These are phyloP conservation scores for Pichia inconspicua DNA, from an alignment of 1,139 yeast genomes.

Conservation along the genomic window DNA sequence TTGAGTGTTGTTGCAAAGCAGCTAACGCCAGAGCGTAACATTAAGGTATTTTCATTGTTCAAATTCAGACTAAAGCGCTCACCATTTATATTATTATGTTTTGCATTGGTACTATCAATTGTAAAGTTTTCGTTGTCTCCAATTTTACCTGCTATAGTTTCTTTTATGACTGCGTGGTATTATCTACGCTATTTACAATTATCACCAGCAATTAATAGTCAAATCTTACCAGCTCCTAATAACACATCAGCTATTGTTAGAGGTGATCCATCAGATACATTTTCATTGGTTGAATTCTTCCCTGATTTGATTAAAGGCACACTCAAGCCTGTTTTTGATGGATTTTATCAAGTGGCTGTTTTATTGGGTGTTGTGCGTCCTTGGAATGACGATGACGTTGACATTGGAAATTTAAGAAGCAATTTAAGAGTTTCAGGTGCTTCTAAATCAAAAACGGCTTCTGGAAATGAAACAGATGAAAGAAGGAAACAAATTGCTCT, in stretches of 20 bases:
- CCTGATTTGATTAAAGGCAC: conserved; percentile 51
- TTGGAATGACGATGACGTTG: conserved; percentile 63
- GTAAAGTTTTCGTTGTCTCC: conserved; percentile 40
- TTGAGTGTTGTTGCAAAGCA: conserved; percentile 84
- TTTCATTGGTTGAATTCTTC: conserved; percentile 75
- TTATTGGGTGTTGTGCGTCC: conserved; percentile 53
- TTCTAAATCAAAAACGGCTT: neutral
- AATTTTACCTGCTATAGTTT: conserved; percentile 52
- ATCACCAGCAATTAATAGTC: conserved; percentile 23
- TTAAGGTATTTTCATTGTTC: conserved; percentile 58
- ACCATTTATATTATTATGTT: conserved; percentile 51
- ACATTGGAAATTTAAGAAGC: conserved; percentile 66
- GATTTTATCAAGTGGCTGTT: conserved; percentile 46
- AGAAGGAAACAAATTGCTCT: conserved; percentile 81
- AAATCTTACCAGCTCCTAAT: conserved; percentile 20
- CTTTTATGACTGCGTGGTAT: conserved; percentile 63
- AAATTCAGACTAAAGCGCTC: conserved; percentile 67
- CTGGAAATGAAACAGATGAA: conserved; percentile 36
- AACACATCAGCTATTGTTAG: conserved; percentile 20
- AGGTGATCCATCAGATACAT: conserved; percentile 90
- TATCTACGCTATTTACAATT: conserved; percentile 72
- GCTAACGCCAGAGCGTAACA: conserved; percentile 79
- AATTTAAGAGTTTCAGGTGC: conserved; percentile 42
- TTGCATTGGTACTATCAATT: conserved; percentile 40
- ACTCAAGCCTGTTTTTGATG: conserved; percentile 47